phyloP scores from a whole-genome alignment of 2,329 filamentous ascomycete genomes.

The Diplodia mutila region DNA sequence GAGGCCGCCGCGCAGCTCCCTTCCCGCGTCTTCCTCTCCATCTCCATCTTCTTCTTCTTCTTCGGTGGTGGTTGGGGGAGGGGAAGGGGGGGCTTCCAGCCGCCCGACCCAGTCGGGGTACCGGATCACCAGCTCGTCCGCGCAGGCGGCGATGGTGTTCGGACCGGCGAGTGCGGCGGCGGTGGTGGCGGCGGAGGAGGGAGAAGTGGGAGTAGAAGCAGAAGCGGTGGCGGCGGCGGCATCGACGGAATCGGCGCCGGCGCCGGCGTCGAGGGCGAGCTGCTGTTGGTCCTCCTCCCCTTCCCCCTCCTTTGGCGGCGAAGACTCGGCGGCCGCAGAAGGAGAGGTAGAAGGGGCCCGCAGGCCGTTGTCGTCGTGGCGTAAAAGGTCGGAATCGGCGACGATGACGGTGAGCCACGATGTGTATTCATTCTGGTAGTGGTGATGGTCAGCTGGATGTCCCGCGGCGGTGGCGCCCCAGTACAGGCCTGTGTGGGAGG shows the following conservation, averaged over 20 bases:
- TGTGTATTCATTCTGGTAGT: too few relatives aligned
- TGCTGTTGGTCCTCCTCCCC: neutral
- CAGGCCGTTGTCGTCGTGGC: neutral
- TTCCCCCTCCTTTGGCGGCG: neutral
- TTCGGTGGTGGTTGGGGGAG: neutral
- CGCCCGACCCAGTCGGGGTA: constrained; percentile 4
- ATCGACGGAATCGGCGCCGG: too few relatives aligned
- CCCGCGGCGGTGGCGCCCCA: neutral
- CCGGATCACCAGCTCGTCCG: constrained; percentile 3
- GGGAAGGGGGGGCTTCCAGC: too few relatives aligned
- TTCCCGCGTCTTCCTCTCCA: neutral
- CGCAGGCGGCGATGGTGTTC: neutral
- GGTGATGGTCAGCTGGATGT: neutral
- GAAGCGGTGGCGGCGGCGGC: neutral
- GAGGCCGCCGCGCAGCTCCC: neutral
- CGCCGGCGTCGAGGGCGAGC: neutral
- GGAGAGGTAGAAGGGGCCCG: neutral
- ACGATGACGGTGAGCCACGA: neutral
- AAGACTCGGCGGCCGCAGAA: neutral
- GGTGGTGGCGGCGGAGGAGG: neutral
- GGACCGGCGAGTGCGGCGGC: neutral
- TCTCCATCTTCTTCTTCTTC: neutral
- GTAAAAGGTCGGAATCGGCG: neutral
- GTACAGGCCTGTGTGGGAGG: neutral
- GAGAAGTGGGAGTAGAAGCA: too few relatives aligned